These are phyloP conservation scores for Chlamydomonas schloesseri DNA, from an alignment of 139 green algal genomes.

Conservation along the genomic window DNA sequence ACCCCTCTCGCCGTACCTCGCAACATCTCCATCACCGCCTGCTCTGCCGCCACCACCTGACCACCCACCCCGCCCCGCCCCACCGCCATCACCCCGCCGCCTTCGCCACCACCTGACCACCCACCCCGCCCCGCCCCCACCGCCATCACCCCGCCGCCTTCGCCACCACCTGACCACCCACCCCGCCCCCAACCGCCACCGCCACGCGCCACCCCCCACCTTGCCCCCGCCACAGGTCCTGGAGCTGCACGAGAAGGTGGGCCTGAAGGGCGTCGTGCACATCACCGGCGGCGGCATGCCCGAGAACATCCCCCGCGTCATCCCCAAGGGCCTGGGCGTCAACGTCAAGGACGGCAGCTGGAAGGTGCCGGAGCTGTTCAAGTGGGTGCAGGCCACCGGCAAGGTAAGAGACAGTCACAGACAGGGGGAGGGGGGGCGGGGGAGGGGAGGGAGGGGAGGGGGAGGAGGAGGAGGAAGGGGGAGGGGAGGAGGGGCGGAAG, in stretches of 20 bases:
- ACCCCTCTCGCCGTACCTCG: no score
- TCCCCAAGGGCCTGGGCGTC: constrained; percentile 88
- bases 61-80: no score
- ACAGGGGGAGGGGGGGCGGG: neutral
- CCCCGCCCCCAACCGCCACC: no score
- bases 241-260: constrained; percentile 44
- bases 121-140: no score
- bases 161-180: no score
- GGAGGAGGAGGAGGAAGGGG: neutral
- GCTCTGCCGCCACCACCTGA: no score
- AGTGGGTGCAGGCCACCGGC: constrained; percentile 68
- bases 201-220: no score
- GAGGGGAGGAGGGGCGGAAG: neutral
- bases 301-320: constrained; percentile 96
- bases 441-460: neutral
- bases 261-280: constrained; percentile 88
- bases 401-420: constrained; percentile 69
- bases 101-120: no score
- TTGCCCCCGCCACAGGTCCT: neutral
- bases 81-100: no score
- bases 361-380: constrained; percentile 67
- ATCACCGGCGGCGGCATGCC: constrained; percentile 98
- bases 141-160: no score
- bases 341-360: constrained; percentile 74
- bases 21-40: no score